Percentiles rank a stretch among this genome's conserved stretches.
These are phyloP conservation scores for Chaetoceros muelleri DNA, from an alignment of 108 stramenopile genomes.

Conservation along the genomic window DNA sequence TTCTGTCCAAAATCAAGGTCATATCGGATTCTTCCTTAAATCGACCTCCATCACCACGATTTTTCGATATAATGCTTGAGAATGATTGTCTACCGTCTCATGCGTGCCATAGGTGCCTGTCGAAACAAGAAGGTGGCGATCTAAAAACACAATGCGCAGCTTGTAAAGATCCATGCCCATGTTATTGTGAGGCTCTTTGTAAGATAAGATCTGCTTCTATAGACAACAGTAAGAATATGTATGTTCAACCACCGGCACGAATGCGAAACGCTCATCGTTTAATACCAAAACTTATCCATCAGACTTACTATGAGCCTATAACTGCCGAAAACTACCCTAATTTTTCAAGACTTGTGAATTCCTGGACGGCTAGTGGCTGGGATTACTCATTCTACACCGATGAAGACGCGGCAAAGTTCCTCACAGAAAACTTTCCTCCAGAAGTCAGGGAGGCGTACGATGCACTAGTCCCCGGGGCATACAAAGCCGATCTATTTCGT, in stretches of 20 bases:
- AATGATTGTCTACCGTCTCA: slow-evolving; percentile 34
- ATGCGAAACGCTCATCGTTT: slow-evolving; percentile 40
- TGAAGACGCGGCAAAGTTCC: slow-evolving; percentile 3
- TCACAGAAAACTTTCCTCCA: slow-evolving; percentile 10
- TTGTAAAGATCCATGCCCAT: slow-evolving; percentile 37
- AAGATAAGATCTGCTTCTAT: slow-evolving; percentile 33
- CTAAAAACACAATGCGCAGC: slow-evolving; percentile 16
- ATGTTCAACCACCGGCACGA: slow-evolving; percentile 39
- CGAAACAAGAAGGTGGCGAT: slow-evolving; percentile 51
- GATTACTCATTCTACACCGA: slow-evolving; percentile 13
- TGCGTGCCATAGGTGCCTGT: slow-evolving; percentile 43
- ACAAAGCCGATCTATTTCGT: slow-evolving; percentile 78
- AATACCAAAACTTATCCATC: slow-evolving; percentile 53
- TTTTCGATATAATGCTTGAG: slow-evolving; percentile 12
- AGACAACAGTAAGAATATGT: slow-evolving; percentile 40
- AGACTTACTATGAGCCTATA: slow-evolving; percentile 61
- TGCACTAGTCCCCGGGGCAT: slow-evolving; percentile 39
- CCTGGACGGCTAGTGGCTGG: slow-evolving; percentile 38
- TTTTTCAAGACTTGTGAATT: slow-evolving; percentile 64
- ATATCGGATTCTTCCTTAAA: neutral
- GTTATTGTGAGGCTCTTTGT: slow-evolving; percentile 67
- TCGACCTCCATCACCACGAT: neutral
- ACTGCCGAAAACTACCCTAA: slow-evolving; percentile 49
- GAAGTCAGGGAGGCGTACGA: slow-evolving; percentile 15
- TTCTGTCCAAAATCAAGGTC: no score